A percentile compares a stretch with the other conserved stretches of the same genome.
Conservation (phyloP, 176 grass and related monocot species). For the Bolboschoenus planiculmis region DNA sequence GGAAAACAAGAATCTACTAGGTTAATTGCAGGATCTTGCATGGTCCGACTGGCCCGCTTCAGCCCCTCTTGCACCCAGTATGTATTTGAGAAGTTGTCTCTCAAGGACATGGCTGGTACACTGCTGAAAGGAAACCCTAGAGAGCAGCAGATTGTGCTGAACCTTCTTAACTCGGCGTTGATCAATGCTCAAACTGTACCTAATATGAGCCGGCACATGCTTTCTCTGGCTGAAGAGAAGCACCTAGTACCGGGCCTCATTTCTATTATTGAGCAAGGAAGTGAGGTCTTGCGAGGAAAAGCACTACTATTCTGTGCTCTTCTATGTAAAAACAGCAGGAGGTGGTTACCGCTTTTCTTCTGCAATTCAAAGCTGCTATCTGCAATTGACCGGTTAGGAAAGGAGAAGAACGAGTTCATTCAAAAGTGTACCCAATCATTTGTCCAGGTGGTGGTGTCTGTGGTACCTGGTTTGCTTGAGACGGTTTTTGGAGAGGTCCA, state of each 20-base stretch:
- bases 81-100: slow-evolving; percentile 62
- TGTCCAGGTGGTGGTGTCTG: slow-evolving; percentile 58
- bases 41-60: slow-evolving; percentile 74
- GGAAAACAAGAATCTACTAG: slow-evolving; percentile 89
- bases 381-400: slow-evolving; percentile 74
- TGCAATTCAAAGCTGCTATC: slow-evolving; percentile 76
- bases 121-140: slow-evolving; percentile 70
- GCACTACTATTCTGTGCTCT: slow-evolving; percentile 77
- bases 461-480: slow-evolving; percentile 77
- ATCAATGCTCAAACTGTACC: slow-evolving; percentile 48
- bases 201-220: slow-evolving; percentile 72
- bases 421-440: slow-evolving; percentile 72
- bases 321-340: slow-evolving; percentile 87
- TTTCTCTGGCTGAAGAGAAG: slow-evolving; percentile 73
- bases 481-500: slow-evolving; percentile 77
- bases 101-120: slow-evolving; percentile 69
- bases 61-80: slow-evolving; percentile 71
- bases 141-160: slow-evolving; percentile 86
- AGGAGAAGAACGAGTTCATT: slow-evolving; percentile 81
- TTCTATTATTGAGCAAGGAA: slow-evolving; percentile 73
- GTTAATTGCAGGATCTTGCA: slow-evolving; percentile 85
- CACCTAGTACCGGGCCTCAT: slow-evolving; percentile 58
- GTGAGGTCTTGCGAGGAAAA: slow-evolving; percentile 85
- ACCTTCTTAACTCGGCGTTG: slow-evolving; percentile 76
- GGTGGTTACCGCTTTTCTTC: slow-evolving; percentile 90